Conservation (phyloP, 352 stramenopile species). For the Globisporangium yorkense region DNA sequence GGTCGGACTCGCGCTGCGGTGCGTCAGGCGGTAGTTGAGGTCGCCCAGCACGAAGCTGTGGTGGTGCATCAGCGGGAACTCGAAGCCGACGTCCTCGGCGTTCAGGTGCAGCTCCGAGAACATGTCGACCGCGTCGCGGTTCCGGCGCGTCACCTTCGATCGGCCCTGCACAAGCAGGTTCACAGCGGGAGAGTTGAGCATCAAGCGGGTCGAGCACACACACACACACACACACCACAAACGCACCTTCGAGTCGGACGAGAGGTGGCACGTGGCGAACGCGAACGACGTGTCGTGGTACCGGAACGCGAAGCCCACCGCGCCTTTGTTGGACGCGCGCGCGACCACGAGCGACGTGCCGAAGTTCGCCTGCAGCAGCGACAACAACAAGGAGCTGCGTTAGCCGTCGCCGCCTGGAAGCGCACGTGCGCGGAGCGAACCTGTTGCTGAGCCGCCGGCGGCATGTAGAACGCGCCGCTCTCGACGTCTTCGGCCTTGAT, state of each 20-base stretch:
- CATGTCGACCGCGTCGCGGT: constrained; percentile 66
- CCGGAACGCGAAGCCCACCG: constrained; percentile 83
- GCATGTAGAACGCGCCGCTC: constrained; percentile 77
- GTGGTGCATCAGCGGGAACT: constrained; percentile 82
- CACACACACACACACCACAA: neutral
- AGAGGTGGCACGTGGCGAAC: constrained; percentile 86
- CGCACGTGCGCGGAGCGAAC: constrained; percentile 15
- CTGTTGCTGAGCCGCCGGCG: constrained; percentile 58
- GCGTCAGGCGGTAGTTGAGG: constrained; percentile 86
- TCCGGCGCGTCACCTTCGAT: constrained; percentile 70
- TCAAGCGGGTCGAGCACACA: neutral
- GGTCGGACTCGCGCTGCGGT: constrained; percentile 37
- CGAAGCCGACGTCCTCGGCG: constrained; percentile 74
- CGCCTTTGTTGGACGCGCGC: constrained; percentile 86
- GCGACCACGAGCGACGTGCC: constrained; percentile 74
- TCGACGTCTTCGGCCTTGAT: constrained; percentile 60
- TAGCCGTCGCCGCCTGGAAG: neutral
- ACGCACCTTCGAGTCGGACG: constrained; percentile 73
- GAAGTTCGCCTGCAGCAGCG: constrained; percentile 24
- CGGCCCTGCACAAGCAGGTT: constrained; percentile 26
- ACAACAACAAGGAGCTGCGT: neutral
- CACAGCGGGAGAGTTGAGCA: neutral
- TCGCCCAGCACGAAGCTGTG: constrained; percentile 88
- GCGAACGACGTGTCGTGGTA: constrained; percentile 85
- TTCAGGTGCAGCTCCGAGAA: constrained; percentile 78